Conservation (phyloP, 345 rosid species). For the Dipteronia sinensis region DNA sequence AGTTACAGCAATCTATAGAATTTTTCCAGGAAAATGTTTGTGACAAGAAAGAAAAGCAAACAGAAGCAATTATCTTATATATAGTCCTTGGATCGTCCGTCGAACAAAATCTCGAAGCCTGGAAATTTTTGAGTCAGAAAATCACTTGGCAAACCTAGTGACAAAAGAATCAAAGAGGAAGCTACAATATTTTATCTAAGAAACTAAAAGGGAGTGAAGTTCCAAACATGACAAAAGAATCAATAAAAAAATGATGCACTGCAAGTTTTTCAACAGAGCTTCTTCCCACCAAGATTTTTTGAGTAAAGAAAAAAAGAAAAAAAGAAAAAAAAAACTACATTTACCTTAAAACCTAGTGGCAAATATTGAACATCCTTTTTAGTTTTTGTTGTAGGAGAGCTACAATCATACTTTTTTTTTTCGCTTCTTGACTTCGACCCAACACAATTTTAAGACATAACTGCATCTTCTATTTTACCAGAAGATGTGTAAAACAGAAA, state of each 20-base stretch:
- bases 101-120: constrained; percentile 7
- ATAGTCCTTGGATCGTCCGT: neutral
- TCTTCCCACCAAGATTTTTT: constrained; percentile 46
- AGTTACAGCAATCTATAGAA: neutral
- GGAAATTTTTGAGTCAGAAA: constrained; percentile 18
- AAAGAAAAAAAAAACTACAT: constrained; percentile 28
- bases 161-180: constrained; percentile 25
- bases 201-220: constrained; percentile 3
- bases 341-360: constrained; percentile 50
- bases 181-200: constrained; percentile 12
- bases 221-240: constrained; percentile 48
- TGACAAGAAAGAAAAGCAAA: neutral
- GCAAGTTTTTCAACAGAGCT: constrained; percentile 47
- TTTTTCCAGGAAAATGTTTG: constrained; percentile 1
- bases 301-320: constrained; percentile 4
- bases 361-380: constrained; percentile 49
- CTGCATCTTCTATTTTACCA: constrained; percentile 51
- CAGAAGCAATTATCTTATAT: neutral
- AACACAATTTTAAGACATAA: constrained; percentile 43
- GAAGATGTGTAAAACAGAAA: constrained; percentile 27
- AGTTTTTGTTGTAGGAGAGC: constrained; percentile 54
- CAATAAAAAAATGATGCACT: constrained; percentile 50
- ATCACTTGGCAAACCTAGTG: constrained; percentile 24
- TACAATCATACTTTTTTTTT: constrained; percentile 45
- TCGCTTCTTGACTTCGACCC: constrained; percentile 50